phyloP scores from a whole-genome alignment of 164 flowering plant genomes.

The Platanus orientalis region DNA sequence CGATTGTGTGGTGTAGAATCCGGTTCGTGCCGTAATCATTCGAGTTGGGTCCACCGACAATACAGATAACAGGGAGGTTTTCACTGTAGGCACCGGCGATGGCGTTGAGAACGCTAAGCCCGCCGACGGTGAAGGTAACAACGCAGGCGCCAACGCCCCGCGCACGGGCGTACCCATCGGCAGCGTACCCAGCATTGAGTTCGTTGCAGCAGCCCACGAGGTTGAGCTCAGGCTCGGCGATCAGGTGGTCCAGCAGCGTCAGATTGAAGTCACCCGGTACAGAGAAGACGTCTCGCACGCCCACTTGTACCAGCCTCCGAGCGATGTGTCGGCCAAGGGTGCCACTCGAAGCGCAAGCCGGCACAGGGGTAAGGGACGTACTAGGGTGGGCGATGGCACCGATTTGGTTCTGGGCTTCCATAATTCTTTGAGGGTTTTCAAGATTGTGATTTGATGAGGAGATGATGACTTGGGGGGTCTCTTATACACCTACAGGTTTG shows the following conservation, averaged over 20 bases:
- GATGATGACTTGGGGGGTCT: too few species aligned
- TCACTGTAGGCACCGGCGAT: conserved; percentile 77
- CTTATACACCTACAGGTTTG: too few species aligned
- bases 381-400: too few species aligned
- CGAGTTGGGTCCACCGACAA: conserved; percentile 68
- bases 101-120: conserved; percentile 60
- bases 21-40: conserved; percentile 61
- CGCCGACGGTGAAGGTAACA: conserved; percentile 69
- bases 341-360: conserved; percentile 9
- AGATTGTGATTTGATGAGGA: too few species aligned
- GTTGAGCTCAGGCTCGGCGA: conserved; percentile 60
- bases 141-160: conserved; percentile 64
- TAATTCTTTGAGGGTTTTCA: neutral
- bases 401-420: conserved; percentile 1
- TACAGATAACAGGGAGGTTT: conserved; percentile 66
- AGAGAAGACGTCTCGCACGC: conserved; percentile 56
- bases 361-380: neutral
- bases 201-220: conserved; percentile 70
- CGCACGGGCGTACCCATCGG: conserved; percentile 67
- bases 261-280: conserved; percentile 69
- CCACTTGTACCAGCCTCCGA: conserved; percentile 54
- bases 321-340: conserved; percentile 60
- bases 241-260: conserved; percentile 47
- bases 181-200: conserved; percentile 77
- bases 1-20: conserved; percentile 67